Conservation (phyloP, 2,329 filamentous ascomycete species). For the Plectosphaerella sp. region DNA sequence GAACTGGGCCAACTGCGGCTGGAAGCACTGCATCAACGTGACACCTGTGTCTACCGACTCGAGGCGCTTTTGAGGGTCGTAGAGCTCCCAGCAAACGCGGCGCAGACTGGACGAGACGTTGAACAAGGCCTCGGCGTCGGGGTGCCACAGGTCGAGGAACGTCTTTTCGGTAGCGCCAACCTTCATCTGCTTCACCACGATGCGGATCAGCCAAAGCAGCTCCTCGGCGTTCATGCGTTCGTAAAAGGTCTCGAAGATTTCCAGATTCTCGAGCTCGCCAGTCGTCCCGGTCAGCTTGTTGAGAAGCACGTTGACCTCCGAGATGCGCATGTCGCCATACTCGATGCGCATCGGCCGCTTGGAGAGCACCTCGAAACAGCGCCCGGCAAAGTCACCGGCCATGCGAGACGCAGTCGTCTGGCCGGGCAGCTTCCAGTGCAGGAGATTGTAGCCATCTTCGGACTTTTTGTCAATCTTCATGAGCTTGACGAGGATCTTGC, state of each 20-base stretch:
- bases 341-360: conserved; percentile 74
- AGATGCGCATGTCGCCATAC: conserved; percentile 76
- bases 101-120: conserved; percentile 87
- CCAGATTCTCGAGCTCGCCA: conserved; percentile 79
- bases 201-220: conserved; percentile 89
- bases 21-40: conserved; percentile 88
- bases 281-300: conserved; percentile 71
- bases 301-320: conserved; percentile 81
- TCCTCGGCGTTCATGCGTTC: conserved; percentile 89
- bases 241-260: conserved; percentile 81
- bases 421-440: conserved; percentile 90
- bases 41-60: conserved; percentile 73
- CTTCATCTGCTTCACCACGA: conserved; percentile 77
- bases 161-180: conserved; percentile 82
- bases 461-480: conserved; percentile 90
- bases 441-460: conserved; percentile 77
- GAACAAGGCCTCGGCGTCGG: conserved; percentile 72
- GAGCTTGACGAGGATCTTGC: conserved; percentile 83
- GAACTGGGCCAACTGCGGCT: conserved; percentile 91
- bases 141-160: conserved; percentile 78
- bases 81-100: conserved; percentile 91
- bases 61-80: conserved; percentile 67
- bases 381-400: conserved; percentile 87
- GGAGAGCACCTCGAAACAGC: conserved; percentile 81
- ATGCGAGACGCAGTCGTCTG: conserved; percentile 57